phyloP scores from a whole-genome alignment of 345 rosid species.

The Aquilaria sinensis region DNA sequence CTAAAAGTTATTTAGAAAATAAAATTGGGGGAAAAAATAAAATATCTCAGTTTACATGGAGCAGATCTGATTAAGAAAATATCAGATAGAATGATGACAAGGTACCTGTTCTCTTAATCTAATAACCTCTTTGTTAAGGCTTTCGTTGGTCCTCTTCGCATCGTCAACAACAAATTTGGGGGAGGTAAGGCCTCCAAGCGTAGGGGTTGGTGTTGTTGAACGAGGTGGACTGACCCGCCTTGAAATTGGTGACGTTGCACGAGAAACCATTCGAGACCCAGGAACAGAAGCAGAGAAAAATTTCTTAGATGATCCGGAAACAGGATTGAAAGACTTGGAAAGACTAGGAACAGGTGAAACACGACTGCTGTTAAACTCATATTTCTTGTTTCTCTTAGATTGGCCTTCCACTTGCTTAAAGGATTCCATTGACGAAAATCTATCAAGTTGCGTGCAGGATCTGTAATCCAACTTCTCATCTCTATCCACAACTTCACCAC shows the following conservation, averaged over 20 bases:
- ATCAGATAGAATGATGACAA: neutral
- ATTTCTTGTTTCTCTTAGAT: conserved; percentile 78
- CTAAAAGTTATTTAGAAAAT: too few species aligned
- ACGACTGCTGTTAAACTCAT: conserved; percentile 90
- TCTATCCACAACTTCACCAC: conserved; percentile 49
- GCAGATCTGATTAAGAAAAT: conserved; percentile 32
- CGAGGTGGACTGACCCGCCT: conserved; percentile 95
- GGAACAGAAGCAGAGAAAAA: conserved; percentile 99
- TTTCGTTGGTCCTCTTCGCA: conserved; percentile 64
- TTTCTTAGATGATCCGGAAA: conserved; percentile 91
- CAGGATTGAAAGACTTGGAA: conserved; percentile 77
- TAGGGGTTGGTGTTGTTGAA: conserved; percentile 97
- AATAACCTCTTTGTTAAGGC: conserved; percentile 78
- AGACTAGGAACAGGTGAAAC: conserved; percentile 92
- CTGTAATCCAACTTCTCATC: conserved; percentile 81
- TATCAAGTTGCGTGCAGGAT: conserved; percentile 71
- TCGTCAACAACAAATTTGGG: conserved; percentile 77
- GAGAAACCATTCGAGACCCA: conserved; percentile 96
- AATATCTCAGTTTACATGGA: conserved; percentile 19
- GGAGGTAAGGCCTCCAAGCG: conserved; percentile 81
- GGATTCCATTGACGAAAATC: conserved; percentile 84
- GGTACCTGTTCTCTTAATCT: conserved; percentile 86
- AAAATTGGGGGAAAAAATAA: too few species aligned
- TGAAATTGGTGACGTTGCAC: conserved; percentile 97
- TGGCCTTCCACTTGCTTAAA: conserved; percentile 68